A percentile compares a stretch with the other conserved stretches of the same genome.
Conservation (phyloP, 2,329 filamentous ascomycete species). For the Diaporthe vexans region DNA sequence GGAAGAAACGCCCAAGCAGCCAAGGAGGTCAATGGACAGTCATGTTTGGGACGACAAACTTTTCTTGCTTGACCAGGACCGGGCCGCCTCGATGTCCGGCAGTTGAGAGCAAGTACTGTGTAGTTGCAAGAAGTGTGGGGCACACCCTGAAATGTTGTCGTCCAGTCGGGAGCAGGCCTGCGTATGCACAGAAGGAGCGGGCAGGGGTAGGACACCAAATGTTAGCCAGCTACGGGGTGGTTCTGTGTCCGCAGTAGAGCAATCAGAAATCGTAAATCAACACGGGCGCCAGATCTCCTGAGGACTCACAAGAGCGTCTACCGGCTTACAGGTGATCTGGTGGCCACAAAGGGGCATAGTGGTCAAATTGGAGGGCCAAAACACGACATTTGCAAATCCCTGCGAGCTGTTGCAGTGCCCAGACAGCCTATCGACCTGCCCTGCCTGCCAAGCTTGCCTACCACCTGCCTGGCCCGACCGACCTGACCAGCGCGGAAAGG, state of each 20-base stretch:
- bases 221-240: not conserved
- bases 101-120: slow-evolving; percentile 14
- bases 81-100: slow-evolving; percentile 1
- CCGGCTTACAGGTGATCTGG: too few relatives aligned
- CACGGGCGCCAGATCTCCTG: not conserved
- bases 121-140: slow-evolving; percentile 4
- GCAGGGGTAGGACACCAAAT: not conserved
- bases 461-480: not conserved
- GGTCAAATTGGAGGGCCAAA: not conserved
- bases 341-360: not conserved
- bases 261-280: not conserved
- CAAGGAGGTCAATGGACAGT: not conserved
- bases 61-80: slow-evolving; percentile 6
- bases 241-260: not conserved
- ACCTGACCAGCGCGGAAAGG: not conserved
- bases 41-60: not conserved
- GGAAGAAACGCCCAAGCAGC: not conserved
- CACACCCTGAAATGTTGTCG: slow-evolving; percentile 6
- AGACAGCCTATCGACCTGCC: slow-evolving; percentile 12
- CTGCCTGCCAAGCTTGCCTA: not conserved
- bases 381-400: slow-evolving; percentile 1
- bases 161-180: not conserved
- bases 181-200: not conserved
- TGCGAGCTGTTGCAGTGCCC: slow-evolving; percentile 10
- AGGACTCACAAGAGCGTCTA: not conserved